These are phyloP conservation scores for Claviceps sp. DNA, from an alignment of 2,329 filamentous ascomycete species.

Conservation along the genomic window DNA sequence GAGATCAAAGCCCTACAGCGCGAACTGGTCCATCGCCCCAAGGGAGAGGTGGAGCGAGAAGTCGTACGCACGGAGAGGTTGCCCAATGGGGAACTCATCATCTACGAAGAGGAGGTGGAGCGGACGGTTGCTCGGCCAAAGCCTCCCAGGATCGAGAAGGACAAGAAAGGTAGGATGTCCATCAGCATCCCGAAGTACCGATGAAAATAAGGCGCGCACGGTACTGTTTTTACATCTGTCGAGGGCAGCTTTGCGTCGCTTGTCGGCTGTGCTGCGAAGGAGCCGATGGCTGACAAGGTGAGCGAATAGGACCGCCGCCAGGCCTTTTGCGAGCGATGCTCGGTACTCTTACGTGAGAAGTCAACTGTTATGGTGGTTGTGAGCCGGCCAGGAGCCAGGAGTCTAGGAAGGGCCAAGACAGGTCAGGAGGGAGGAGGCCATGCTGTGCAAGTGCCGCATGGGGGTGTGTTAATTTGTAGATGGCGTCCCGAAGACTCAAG, in stretches of 20 bases:
- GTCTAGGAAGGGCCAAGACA: no score
- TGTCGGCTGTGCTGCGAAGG: conserved; percentile 6
- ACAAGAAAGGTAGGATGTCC: conserved; percentile 92
- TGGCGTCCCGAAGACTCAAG: no score
- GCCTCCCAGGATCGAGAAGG: conserved; percentile 64
- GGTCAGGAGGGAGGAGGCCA: no score
- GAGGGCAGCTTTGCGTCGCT: neutral
- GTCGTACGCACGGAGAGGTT: conserved; percentile 43
- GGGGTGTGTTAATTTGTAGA: no score
- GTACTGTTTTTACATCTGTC: neutral
- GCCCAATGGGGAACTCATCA: conserved; percentile 46
- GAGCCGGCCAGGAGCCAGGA: no score
- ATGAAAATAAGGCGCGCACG: conserved; percentile 35
- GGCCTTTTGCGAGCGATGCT: conserved; percentile 56
- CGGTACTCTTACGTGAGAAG: conserved; percentile 48
- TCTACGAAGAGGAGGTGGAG: conserved; percentile 49
- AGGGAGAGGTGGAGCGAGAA: conserved; percentile 31
- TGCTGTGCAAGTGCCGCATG: no score
- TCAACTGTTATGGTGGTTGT: no score
- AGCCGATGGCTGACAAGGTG: conserved; percentile 18
- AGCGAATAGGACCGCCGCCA: conserved; percentile 44
- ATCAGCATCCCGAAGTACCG: conserved; percentile 64
- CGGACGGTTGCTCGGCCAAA: conserved; percentile 38
- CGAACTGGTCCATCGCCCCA: conserved; percentile 23
- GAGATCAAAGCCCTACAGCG: conserved; percentile 61